These are phyloP conservation scores for Dioszegia aurantiaca DNA, from an alignment of 768 basidiomycete species.

Conservation along the genomic window DNA sequence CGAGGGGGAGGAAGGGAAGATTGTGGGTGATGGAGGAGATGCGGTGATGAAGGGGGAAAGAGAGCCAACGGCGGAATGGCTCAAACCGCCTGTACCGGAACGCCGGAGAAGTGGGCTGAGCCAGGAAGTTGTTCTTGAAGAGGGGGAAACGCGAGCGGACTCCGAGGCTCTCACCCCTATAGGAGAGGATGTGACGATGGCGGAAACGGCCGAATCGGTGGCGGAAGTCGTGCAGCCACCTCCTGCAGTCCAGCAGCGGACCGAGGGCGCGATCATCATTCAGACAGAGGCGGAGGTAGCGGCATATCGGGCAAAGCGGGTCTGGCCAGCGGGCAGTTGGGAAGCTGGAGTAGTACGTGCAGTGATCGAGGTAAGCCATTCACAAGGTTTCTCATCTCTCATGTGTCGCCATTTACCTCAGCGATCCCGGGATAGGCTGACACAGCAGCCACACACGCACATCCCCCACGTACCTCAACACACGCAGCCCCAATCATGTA, in stretches of 20 bases:
- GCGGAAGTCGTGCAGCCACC: conserved; percentile 1
- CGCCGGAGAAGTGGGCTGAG: conserved; percentile 31
- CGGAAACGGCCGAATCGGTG: conserved; percentile 1
- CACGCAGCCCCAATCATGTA: conserved; percentile 31
- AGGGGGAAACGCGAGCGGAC: conserved; percentile 13
- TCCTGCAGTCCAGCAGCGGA: too few relatives aligned
- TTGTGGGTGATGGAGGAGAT: neutral
- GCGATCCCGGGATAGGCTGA: neutral
- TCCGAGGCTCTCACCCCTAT: neutral
- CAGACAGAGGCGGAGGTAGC: conserved; percentile 22
- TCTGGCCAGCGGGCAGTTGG: conserved; percentile 33
- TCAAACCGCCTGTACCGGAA: conserved; percentile 19
- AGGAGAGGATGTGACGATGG: conserved; percentile 10
- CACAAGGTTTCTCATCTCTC: too few relatives aligned
- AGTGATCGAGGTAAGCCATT: conserved; percentile 46
- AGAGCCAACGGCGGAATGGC: conserved; percentile 13
- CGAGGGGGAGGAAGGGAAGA: conserved; percentile 7
- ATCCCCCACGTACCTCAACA: conserved; percentile 43
- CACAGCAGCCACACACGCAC: conserved; percentile 46
- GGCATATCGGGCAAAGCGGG: conserved; percentile 6
- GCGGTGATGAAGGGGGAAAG: conserved; percentile 7
- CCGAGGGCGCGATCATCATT: conserved; percentile 29
- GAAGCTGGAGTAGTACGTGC: conserved; percentile 35
- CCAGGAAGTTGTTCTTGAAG: conserved; percentile 24
- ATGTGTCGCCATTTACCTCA: neutral